Evolutionary conservation across 192 early-diverging fungal genomes (phyloP).

Genomic region (Diversispora eburnea): DNA sequence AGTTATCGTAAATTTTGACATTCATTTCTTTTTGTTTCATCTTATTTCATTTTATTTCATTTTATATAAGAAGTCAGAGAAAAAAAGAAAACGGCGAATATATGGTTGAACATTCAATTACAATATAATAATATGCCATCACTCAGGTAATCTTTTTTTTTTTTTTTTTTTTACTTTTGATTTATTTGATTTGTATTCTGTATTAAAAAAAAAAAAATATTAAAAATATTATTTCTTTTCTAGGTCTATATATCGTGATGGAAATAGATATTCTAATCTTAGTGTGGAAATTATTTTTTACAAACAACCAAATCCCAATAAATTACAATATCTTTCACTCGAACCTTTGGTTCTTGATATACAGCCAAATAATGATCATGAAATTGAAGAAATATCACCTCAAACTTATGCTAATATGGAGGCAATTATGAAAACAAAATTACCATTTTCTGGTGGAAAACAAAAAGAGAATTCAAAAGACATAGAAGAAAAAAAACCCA

Average conservation of each 20-base stretch:
- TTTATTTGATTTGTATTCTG: background rate
- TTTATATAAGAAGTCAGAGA: conserved; percentile 25
- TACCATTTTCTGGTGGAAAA: conserved; percentile 28
- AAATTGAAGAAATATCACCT: conserved; percentile 32
- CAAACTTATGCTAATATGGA: conserved; percentile 38
- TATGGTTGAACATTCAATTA: conserved; percentile 44
- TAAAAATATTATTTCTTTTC: background rate
- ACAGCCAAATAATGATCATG: conserved; percentile 39
- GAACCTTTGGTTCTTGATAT: conserved; percentile 67
- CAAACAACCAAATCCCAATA: conserved; percentile 53
- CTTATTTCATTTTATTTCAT: no score
- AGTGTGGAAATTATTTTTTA: conserved; percentile 55
- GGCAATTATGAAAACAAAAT: conserved; percentile 36
- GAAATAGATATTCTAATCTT: conserved; percentile 38
- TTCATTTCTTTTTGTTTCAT: background rate
- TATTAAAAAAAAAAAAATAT: background rate
- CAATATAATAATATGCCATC: conserved; percentile 41
- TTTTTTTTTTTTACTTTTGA: background rate
- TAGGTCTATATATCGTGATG: conserved; percentile 38
- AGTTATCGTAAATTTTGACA: background rate
- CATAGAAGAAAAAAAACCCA: background rate
- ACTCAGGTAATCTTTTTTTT: conserved; percentile 26
- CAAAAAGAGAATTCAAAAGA: conserved; percentile 6
- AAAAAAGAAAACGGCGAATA: conserved; percentile 38
- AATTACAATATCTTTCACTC: conserved; percentile 64